Evolutionary conservation across 768 basidiomycete genomes (phyloP), one percentile per base, ranked within the genome.

Genomic region (Podaxis carcinomalis): DNA sequence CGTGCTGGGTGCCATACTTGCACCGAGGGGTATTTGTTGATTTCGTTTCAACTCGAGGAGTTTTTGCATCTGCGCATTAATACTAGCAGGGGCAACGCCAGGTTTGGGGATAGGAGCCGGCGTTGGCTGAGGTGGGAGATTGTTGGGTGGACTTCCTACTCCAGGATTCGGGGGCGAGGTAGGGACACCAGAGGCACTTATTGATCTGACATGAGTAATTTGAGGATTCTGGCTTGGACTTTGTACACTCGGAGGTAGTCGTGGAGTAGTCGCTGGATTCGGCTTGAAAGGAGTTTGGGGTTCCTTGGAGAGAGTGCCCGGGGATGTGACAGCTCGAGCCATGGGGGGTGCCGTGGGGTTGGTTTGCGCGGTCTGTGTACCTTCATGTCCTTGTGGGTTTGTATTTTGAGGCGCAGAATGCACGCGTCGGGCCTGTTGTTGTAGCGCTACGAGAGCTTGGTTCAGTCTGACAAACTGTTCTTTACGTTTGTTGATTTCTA

Each of bases 401-500:
- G 46, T 5, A n/a, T 40, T 36, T 14, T 47, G 51, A 5, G 35
- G 27, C 7, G 53, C 27, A 27, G 49, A 23, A 3, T 62, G 59
- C 21, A 56, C 37, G 16, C 36, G 62, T 13, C 46, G 62, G 7
- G 60, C 61, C 42, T 59, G 65, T 51, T 35, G 61, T 52, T 68
- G 63, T 46, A 55, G 50, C 35, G 19, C 23, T 7, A 16, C 39
- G 21, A 61, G 32, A 14, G 47, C 61, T 40, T 62, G 59, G 23
- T 53, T 61, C 25, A 65, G 47, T 47, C 61, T 66, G 7, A 28
- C 25, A 11, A 62, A 44, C 4, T 61, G 56, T 5, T 62, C 58
- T 14, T 64, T 62, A 42, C 62, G 59, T 47, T 63, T 57, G 19
- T 57, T 56, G 39, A 62, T 63, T 46, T 70, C 67, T 19, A 16